Evolutionary conservation across 2,329 filamentous ascomycete genomes (phyloP).

Genomic region (Pseudocercospora pini-densiflorae): DNA sequence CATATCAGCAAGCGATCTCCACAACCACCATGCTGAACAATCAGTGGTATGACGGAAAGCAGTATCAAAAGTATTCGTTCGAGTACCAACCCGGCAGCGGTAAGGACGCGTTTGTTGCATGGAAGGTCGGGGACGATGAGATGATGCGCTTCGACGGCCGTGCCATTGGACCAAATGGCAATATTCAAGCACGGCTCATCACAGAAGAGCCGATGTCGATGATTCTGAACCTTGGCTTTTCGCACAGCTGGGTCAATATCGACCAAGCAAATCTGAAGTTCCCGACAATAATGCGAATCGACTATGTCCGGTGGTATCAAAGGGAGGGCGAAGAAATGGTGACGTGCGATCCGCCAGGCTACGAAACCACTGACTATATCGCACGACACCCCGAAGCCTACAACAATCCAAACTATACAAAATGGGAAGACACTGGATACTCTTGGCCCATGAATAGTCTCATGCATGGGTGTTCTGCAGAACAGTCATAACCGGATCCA

Average conservation of each 20-base stretch:
- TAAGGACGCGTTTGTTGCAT: conserved; percentile 53
- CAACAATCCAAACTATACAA: conserved; percentile 56
- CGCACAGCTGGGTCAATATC: conserved; percentile 55
- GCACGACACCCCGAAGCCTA: conserved; percentile 53
- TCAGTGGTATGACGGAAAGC: conserved; percentile 58
- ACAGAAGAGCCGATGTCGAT: conserved; percentile 60
- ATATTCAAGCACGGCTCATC: conserved; percentile 54
- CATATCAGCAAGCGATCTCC: conserved; percentile 62
- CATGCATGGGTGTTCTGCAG: conserved; percentile 44
- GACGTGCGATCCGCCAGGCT: conserved; percentile 61
- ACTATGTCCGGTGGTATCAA: conserved; percentile 62
- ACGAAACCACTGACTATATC: conserved; percentile 58
- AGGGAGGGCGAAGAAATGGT: conserved; percentile 51
- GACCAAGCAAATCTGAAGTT: conserved; percentile 52
- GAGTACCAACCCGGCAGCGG: conserved; percentile 58
- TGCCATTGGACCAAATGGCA: conserved; percentile 59
- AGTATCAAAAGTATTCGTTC: conserved; percentile 61
- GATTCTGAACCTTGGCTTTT: conserved; percentile 59
- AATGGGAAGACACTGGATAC: conserved; percentile 46
- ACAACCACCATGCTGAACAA: conserved; percentile 60
- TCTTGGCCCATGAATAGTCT: conserved; percentile 51
- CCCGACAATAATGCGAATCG: conserved; percentile 58
- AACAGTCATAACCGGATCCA: conserved; percentile 15
- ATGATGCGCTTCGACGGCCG: conserved; percentile 58
- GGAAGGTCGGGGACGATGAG: conserved; percentile 58